Conservation (phyloP, 2,329 filamentous ascomycete genomes). For the Fusarium drepaniforme region DNA sequence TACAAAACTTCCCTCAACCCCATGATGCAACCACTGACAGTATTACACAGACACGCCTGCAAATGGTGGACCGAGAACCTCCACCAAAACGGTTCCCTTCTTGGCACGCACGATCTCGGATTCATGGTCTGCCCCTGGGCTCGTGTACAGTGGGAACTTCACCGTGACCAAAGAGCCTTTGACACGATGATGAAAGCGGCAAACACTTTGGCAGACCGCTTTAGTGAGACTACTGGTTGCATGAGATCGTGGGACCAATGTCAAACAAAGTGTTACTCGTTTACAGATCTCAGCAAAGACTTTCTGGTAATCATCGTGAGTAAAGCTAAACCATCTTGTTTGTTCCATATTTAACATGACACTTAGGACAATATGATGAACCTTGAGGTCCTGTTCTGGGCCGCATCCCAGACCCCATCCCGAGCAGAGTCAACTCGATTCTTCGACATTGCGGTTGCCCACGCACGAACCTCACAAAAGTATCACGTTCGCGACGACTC, state of each 20-base stretch:
- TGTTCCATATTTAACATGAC: not conserved
- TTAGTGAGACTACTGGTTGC: constrained; percentile 47
- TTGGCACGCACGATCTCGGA: constrained; percentile 56
- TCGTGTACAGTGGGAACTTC: constrained; percentile 53
- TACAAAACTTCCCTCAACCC: no score
- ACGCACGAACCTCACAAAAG: constrained; percentile 54
- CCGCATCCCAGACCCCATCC: constrained; percentile 39
- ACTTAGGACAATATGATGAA: constrained; percentile 55
- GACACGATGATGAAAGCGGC: constrained; percentile 50
- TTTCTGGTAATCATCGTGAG: constrained; percentile 57
- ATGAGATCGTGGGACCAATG: constrained; percentile 60
- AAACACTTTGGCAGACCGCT: constrained; percentile 52
- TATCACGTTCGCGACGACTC: constrained; percentile 54
- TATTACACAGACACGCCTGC: not conserved
- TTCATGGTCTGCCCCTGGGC: constrained; percentile 58
- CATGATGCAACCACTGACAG: not conserved
- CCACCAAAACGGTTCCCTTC: constrained; percentile 49
- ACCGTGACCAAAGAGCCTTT: constrained; percentile 51
- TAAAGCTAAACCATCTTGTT: no score
- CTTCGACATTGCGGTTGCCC: constrained; percentile 50
- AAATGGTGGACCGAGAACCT: constrained; percentile 37
- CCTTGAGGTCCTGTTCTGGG: constrained; percentile 57
- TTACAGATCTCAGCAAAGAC: constrained; percentile 50
- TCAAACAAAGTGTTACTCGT: constrained; percentile 53
- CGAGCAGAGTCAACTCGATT: constrained; percentile 21